Percentiles rank a stretch among this genome's conserved stretches.
These are phyloP conservation scores for Ogataea salicorniae DNA, from an alignment of 805 yeast genomes.

Conservation along the genomic window DNA sequence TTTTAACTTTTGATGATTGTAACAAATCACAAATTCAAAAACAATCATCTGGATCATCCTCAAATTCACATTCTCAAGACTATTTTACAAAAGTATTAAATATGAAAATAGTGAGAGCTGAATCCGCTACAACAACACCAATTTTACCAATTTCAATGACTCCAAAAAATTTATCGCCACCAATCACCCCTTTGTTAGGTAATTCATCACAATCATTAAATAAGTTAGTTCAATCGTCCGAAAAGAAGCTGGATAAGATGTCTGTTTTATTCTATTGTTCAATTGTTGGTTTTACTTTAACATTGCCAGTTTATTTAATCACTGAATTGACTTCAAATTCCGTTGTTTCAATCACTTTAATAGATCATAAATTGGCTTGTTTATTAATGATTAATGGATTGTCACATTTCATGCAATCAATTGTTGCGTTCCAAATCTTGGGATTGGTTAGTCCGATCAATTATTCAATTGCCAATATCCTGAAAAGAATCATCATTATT, in stretches of 20 bases:
- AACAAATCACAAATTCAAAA: too few relatives aligned
- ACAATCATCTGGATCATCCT: not conserved
- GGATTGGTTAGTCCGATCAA: constrained; percentile 71
- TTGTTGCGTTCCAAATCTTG: constrained; percentile 70
- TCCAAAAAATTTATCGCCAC: constrained; percentile 21
- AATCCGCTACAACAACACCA: constrained; percentile 32
- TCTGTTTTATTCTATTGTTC: constrained; percentile 72
- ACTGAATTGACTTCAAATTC: constrained; percentile 41
- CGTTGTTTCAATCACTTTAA: constrained; percentile 29
- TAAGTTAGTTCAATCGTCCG: constrained; percentile 20
- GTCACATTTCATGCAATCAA: constrained; percentile 66
- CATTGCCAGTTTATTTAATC: constrained; percentile 61
- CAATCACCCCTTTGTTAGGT: constrained; percentile 22
- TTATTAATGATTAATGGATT: constrained; percentile 58
- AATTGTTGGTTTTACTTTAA: constrained; percentile 57
- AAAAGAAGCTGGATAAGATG: constrained; percentile 56
- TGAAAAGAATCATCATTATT: constrained; percentile 69
- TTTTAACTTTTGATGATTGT: constrained; percentile 44
- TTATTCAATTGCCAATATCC: constrained; percentile 72
- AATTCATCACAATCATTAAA: constrained; percentile 21
- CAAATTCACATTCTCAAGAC: constrained; percentile 13
- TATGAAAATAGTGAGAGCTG: constrained; percentile 25
- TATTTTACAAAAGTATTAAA: constrained; percentile 25
- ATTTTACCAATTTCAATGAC: constrained; percentile 30
- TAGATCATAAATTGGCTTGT: constrained; percentile 23